Evolutionary conservation across 176 grass and related monocot genomes (phyloP).

Genomic region (Poa annua): DNA sequence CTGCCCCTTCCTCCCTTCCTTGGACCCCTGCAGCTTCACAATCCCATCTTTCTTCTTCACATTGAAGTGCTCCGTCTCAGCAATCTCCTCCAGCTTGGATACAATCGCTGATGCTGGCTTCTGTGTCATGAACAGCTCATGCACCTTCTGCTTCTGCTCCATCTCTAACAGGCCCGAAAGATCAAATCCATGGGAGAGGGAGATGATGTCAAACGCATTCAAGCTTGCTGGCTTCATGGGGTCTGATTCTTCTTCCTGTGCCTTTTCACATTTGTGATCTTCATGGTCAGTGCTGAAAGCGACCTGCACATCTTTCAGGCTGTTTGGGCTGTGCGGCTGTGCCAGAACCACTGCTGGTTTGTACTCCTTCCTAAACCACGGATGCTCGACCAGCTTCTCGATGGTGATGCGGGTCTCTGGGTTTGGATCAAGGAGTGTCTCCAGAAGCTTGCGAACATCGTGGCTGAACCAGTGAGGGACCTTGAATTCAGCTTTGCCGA

Average conservation of each 20-base stretch:
- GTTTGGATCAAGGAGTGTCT: conserved; percentile 68
- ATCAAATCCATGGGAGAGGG: conserved; percentile 73
- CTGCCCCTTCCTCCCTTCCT: conserved; percentile 73
- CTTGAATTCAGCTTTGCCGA: conserved; percentile 70
- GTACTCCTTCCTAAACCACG: conserved; percentile 57
- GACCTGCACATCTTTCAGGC: conserved; percentile 25
- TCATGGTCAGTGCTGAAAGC: conserved; percentile 3
- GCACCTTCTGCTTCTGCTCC: conserved; percentile 9
- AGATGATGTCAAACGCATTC: conserved; percentile 93
- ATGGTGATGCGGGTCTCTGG: conserved; percentile 62
- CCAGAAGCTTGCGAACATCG: conserved; percentile 47
- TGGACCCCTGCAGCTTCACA: conserved; percentile 53
- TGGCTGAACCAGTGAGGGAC: conserved; percentile 48
- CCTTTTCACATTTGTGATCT: neutral
- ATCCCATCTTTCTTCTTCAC: conserved; percentile 60
- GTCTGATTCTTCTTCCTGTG: neutral
- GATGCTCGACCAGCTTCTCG: conserved; percentile 50
- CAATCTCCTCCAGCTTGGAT: conserved; percentile 78
- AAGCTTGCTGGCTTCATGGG: conserved; percentile 50
- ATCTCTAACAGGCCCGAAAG: conserved; percentile 76
- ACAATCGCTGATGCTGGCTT: conserved; percentile 50
- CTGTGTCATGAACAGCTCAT: conserved; percentile 54
- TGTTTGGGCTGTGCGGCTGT: conserved; percentile 34
- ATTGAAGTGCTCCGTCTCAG: conserved; percentile 52
- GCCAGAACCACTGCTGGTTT: conserved; percentile 19